Percentiles rank a stretch among this genome's conserved stretches.
Conservation (phyloP, 2,329 filamentous ascomycete genomes). For the Esteya vermicola region DNA sequence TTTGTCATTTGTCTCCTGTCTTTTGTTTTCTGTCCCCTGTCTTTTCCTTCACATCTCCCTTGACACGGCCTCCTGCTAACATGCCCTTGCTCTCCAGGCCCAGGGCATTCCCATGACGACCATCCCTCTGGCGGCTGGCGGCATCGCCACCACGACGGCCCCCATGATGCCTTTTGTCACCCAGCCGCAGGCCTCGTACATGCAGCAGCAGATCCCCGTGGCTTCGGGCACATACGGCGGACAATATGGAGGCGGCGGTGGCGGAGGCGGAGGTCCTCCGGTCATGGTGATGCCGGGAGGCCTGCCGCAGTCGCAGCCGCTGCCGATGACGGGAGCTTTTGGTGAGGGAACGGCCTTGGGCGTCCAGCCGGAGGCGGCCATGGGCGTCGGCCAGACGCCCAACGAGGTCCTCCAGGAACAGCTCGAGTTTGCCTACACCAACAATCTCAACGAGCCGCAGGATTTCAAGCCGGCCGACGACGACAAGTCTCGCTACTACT, state of each 20-base stretch:
- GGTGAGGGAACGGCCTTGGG: slow-evolving; percentile 4
- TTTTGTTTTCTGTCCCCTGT: not conserved
- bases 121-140: slow-evolving; percentile 4
- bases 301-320: too few relatives aligned
- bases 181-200: slow-evolving; percentile 5
- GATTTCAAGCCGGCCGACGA: slow-evolving; percentile 50
- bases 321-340: slow-evolving; percentile 2
- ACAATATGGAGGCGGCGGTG: slow-evolving; percentile 4
- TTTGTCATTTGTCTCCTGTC: not conserved
- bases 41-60: not conserved
- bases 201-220: slow-evolving; percentile 1
- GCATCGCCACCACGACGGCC: slow-evolving; percentile 8
- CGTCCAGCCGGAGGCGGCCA: slow-evolving; percentile 30
- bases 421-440: slow-evolving; percentile 32
- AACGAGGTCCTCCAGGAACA: slow-evolving; percentile 32
- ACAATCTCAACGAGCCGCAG: slow-evolving; percentile 40
- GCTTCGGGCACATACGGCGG: slow-evolving; percentile 4
- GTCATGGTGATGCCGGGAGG: slow-evolving; percentile 17
- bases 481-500: slow-evolving; percentile 46
- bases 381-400: slow-evolving; percentile 36
- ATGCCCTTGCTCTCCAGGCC: not conserved
- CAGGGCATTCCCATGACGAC: not conserved
- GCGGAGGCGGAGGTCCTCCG: slow-evolving; percentile 6
- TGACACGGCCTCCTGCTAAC: not conserved
- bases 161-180: slow-evolving; percentile 8